These are phyloP conservation scores for Sclerotinia glacialis DNA, from an alignment of 2,329 filamentous ascomycete species.

Conservation along the genomic window DNA sequence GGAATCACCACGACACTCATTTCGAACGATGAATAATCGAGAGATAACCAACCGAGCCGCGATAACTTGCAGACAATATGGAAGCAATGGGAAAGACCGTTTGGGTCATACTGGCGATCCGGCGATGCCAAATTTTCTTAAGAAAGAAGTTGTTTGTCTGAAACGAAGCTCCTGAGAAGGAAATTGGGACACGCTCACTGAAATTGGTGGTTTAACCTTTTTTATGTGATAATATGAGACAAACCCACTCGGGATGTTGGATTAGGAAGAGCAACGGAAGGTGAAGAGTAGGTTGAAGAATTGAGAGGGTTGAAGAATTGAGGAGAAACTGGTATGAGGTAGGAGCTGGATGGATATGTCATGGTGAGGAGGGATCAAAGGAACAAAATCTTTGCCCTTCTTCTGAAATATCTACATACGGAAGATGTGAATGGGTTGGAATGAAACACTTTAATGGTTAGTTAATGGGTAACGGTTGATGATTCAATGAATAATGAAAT, in stretches of 20 bases:
- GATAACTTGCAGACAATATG: background rate
- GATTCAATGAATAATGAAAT: slow-evolving; percentile 1
- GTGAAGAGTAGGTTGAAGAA: background rate
- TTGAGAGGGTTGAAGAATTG: too few species aligned
- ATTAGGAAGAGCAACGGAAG: background rate
- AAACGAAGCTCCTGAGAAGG: too few species aligned
- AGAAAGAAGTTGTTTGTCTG: too few species aligned
- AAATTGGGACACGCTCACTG: background rate
- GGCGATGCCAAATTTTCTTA: too few species aligned
- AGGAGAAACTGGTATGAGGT: background rate
- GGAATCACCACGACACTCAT: background rate
- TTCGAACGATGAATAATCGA: background rate
- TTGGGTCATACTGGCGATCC: too few species aligned
- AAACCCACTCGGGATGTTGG: background rate
- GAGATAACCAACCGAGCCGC: background rate
- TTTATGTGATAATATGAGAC: background rate
- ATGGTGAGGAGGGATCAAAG: background rate
- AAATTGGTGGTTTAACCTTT: background rate
- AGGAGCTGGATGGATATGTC: background rate
- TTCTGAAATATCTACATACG: background rate
- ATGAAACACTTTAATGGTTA: background rate
- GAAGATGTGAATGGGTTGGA: background rate
- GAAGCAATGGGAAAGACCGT: background rate
- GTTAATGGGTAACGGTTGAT: background rate
- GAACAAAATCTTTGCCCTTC: background rate